A percentile compares a stretch with the other conserved stretches of the same genome.
Evolutionary conservation across 306 rosid genomes (phyloP).

Genomic region (Cucurbita pepo): DNA sequence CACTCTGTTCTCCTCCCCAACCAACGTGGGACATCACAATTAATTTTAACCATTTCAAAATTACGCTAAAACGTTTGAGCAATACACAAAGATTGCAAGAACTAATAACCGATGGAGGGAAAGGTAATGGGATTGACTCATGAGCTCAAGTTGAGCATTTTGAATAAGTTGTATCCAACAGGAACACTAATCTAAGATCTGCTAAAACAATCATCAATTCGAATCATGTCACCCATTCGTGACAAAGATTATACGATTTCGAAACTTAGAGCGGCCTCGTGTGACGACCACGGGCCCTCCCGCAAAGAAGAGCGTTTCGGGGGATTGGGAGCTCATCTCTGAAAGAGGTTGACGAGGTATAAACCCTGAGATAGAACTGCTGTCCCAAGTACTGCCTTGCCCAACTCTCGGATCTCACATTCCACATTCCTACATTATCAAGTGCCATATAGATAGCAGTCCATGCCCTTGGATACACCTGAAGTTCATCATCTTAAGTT

Average conservation of each 20-base stretch:
- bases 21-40: too few species aligned
- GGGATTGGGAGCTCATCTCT: slow-evolving; percentile 81
- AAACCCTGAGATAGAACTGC: slow-evolving; percentile 77
- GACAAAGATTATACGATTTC: slow-evolving; percentile 12
- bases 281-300: slow-evolving; percentile 64
- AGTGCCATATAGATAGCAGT: slow-evolving; percentile 74
- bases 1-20: too few species aligned
- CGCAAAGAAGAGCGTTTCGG: slow-evolving; percentile 73
- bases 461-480: slow-evolving; percentile 84
- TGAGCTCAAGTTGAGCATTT: slow-evolving; percentile 4
- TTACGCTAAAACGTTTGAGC: too few species aligned
- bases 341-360: slow-evolving; percentile 43
- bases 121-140: neutral
- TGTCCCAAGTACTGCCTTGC: slow-evolving; percentile 92
- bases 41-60: too few species aligned
- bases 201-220: neutral
- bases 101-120: neutral
- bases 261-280: slow-evolving; percentile 37
- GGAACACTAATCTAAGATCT: neutral
- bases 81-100: neutral
- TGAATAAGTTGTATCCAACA: neutral
- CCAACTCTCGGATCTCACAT: slow-evolving; percentile 83
- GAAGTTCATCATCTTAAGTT: slow-evolving; percentile 1
- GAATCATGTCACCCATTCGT: slow-evolving; percentile 46
- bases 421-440: slow-evolving; percentile 98